Conservation (phyloP, 345 rosid species). For the Eucalyptus caleyi region DNA sequence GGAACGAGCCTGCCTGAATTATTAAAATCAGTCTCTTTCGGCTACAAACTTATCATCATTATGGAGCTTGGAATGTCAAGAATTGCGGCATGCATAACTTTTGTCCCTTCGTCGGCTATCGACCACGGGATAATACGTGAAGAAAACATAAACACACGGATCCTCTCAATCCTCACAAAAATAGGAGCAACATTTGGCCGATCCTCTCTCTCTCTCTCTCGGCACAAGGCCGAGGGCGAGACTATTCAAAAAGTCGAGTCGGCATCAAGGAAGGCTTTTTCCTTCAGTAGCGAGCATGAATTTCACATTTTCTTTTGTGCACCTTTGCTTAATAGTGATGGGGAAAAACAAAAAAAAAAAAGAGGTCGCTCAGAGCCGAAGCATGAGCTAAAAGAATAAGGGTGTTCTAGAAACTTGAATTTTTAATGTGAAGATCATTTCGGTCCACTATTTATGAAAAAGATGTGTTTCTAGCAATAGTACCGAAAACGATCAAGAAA, state of each 20-base stretch:
- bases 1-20: background rate
- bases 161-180: background rate
- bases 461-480: background rate
- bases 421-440: background rate
- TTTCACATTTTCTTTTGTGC: background rate
- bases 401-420: background rate
- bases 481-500: rapidly evolving
- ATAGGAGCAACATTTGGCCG: background rate
- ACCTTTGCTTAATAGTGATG: background rate
- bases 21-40: background rate
- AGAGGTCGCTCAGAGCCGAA: background rate
- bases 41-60: background rate
- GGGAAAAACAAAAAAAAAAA: rapidly evolving
- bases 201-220: background rate
- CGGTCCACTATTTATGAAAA: rapidly evolving
- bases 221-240: background rate
- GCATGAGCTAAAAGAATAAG: background rate
- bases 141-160: too few relatives aligned
- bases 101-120: background rate
- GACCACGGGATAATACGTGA: background rate
- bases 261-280: background rate
- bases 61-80: background rate
- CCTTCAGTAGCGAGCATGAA: background rate
- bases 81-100: background rate
- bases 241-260: background rate